Percentiles rank a stretch among this genome's conserved stretches.
These are phyloP conservation scores for Sinapis alba DNA, from an alignment of 441 rosid species.

Conservation along the genomic window DNA sequence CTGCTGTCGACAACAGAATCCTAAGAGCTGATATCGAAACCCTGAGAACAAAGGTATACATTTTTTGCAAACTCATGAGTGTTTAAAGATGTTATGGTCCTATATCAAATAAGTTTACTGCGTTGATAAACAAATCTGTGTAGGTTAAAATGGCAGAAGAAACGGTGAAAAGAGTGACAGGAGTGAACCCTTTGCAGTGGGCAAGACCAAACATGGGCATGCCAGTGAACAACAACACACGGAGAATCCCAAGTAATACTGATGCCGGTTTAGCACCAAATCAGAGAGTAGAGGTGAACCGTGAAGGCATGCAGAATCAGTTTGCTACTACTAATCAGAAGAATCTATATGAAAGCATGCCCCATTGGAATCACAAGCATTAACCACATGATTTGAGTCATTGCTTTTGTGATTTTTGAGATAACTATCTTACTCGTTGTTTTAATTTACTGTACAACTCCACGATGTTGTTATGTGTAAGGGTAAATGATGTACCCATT, in stretches of 20 bases:
- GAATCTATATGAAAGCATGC: constrained; percentile 25
- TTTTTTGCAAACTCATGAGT: background rate
- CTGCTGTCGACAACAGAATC: constrained; percentile 87
- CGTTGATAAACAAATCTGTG: constrained; percentile 22
- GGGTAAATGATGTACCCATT: constrained; percentile 8
- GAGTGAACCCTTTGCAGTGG: constrained; percentile 68
- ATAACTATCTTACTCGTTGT: background rate
- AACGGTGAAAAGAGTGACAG: constrained; percentile 86
- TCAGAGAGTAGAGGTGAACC: constrained; percentile 31
- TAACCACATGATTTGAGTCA: constrained; percentile 1
- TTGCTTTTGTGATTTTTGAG: constrained; percentile 24
- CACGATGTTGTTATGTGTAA: background rate
- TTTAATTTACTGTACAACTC: background rate
- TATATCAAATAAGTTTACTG: constrained; percentile 3
- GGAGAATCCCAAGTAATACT: background rate
- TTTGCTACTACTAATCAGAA: constrained; percentile 19
- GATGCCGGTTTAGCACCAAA: constrained; percentile 15
- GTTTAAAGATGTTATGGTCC: background rate
- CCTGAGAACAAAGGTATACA: constrained; percentile 76
- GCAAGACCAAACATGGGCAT: constrained; percentile 49
- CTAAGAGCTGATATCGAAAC: constrained; percentile 95
- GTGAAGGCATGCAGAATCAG: constrained; percentile 20
- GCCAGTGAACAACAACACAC: constrained; percentile 32
- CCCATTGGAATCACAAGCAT: constrained; percentile 40
- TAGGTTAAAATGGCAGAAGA: constrained; percentile 99